Percentiles rank a stretch among this genome's conserved stretches.
phyloP scores from a whole-genome alignment of 345 rosid genomes.

The Raphanus sativus region DNA sequence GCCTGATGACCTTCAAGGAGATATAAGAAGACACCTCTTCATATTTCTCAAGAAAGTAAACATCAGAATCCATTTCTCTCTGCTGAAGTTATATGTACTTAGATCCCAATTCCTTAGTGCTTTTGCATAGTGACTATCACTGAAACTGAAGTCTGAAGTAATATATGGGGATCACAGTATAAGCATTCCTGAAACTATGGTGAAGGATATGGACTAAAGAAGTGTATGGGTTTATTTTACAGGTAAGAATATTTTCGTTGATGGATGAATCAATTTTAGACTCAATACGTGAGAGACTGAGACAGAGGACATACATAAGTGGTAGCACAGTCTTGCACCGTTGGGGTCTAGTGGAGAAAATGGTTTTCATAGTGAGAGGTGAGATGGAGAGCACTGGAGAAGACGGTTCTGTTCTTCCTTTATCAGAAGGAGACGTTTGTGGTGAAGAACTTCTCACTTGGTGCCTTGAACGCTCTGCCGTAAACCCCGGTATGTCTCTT shows the following conservation, averaged over 20 bases:
- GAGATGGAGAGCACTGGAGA: slow-evolving; percentile 66
- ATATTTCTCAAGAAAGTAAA: neutral
- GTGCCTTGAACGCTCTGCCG: slow-evolving; percentile 79
- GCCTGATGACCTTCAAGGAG: neutral
- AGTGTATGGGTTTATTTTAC: slow-evolving; percentile 20
- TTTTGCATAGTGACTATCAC: neutral
- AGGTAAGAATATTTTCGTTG: slow-evolving; percentile 71
- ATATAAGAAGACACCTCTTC: slow-evolving; percentile 2
- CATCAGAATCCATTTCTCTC: neutral
- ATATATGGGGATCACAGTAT: neutral
- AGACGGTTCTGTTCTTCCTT: slow-evolving; percentile 43
- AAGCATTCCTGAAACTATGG: neutral
- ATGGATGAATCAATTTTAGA: slow-evolving; percentile 75
- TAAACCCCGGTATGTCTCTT: slow-evolving; percentile 50
- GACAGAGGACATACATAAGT: slow-evolving; percentile 64
- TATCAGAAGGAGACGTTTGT: slow-evolving; percentile 72
- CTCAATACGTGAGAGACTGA: slow-evolving; percentile 67
- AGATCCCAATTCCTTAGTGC: neutral
- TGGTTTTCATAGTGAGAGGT: slow-evolving; percentile 85
- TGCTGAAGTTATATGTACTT: neutral
- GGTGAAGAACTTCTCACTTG: slow-evolving; percentile 92
- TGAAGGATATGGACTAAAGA: neutral
- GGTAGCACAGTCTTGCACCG: slow-evolving; percentile 59
- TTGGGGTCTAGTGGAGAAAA: slow-evolving; percentile 65
- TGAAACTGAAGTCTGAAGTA: neutral